Evolutionary conservation across 805 yeast species (phyloP).

Genomic region (Saccharomycopsis malanga): DNA sequence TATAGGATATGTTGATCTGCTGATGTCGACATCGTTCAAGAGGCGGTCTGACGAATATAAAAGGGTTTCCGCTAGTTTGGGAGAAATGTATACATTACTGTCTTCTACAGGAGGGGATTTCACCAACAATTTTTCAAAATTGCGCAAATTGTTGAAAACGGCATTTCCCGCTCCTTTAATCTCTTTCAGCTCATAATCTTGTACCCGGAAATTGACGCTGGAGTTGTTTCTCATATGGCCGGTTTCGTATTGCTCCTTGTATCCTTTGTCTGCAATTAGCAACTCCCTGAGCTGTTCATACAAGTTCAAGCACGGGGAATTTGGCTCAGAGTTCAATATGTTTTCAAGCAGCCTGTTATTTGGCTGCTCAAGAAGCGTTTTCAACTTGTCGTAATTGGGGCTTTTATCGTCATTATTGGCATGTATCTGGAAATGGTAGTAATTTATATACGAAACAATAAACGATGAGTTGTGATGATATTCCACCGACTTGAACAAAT

Average conservation of each 20-base stretch:
- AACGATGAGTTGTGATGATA: constrained; percentile 14
- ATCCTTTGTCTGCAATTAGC: constrained; percentile 19
- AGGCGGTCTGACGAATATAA: constrained; percentile 1
- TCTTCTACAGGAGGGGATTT: not conserved
- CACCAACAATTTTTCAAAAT: constrained; percentile 15
- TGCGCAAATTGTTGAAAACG: constrained; percentile 13
- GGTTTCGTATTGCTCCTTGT: constrained; percentile 15
- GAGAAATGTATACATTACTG: not conserved
- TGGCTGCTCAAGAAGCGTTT: constrained; percentile 7
- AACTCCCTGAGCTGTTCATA: constrained; percentile 13
- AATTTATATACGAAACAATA: constrained; percentile 11
- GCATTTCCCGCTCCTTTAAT: constrained; percentile 7
- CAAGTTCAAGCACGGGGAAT: not conserved
- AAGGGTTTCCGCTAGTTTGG: not conserved
- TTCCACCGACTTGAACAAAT: not conserved
- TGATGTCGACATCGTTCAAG: not conserved
- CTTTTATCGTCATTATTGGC: not conserved
- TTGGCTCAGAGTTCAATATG: too few species aligned
- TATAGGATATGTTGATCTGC: constrained; percentile 6
- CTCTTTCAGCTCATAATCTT: constrained; percentile 3
- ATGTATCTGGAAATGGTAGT: constrained; percentile 3
- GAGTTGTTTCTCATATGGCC: constrained; percentile 17
- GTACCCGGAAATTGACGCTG: constrained; percentile 15
- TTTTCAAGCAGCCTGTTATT: too few species aligned
- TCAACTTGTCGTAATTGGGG: constrained; percentile 15